Base-by-base conservation (phyloP, 768 basidiomycete species). In the Boletus insuetus region DNA sequence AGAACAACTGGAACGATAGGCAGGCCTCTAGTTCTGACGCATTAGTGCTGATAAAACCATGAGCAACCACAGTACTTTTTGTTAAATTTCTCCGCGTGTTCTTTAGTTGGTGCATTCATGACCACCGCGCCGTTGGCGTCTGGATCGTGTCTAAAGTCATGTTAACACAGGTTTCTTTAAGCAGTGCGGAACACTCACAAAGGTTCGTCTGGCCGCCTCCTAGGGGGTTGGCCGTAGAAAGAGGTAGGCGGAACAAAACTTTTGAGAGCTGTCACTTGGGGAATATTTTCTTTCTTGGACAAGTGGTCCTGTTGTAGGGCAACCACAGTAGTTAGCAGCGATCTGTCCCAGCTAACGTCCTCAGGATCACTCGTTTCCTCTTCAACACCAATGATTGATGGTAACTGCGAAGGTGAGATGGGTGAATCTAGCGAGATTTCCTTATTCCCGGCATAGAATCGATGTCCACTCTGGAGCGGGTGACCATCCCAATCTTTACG, bases 1-100 rank as follows among this genome's bases (percentile, higher is more conserved):
- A 99, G 69, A 3, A 98, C 95, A 5, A 98, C 95, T 50, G 86
- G 81, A 12, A 91, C 80, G 12, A 94, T 68, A 6, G 85, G 78
- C 13, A 80, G 62, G 51, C 81, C 76, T 66, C 92, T 94, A 51
- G 17, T 37, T 37, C 46, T 22, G 48, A 56, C 34, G 37, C 3
- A 51, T 52, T 37, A 63, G 42, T 38, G 39, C 19, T 20, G 32
- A 34, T 51, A 34, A 47, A 41, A 48, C n/a, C n/a, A 45, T 37
- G 4, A 44, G 51, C 67, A 20, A 41, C 39, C 12, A 37, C 5
- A 1, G 2, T 49, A 91, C 91, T 84, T 87, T 67, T 82, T 86
- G 69, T 91, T 93, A 64, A 79, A 84, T 61, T 75, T 80, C 42
- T 77, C 77, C 32, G 82, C 80, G 58, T 92, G 87, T 31, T 82